Evolutionary conservation across 2,329 filamentous ascomycete genomes (phyloP), one percentile per base, ranked within the genome.

Genomic region (Diaporthe ilicicola): DNA sequence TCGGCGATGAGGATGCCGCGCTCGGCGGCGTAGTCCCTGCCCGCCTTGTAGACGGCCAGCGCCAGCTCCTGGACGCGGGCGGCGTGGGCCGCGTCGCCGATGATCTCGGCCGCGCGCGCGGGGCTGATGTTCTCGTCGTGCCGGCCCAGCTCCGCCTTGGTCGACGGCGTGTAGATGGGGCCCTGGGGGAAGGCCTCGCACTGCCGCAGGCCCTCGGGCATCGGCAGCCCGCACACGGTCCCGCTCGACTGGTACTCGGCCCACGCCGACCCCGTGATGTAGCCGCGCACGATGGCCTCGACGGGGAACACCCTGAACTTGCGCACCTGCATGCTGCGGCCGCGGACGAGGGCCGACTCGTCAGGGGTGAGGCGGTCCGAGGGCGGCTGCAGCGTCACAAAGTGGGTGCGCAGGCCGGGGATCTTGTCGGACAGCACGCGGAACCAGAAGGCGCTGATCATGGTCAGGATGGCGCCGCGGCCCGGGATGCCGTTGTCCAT

Each of bases 91-190:
- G 27, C 10, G 61, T 88, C 85, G 67, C 93, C 91, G 8, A 93
- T 87, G 75, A 94, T 88, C 76, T 86, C 82, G 65, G 79, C 84
- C 75, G 90, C 91, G 77, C 89, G 82, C 67, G 90, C 90, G 0
- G 91, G 92, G 70, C 89, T 88, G 76, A 97, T 97, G 83, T 97
- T 97, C 82, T 95, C 92, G 80, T 97, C 88, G 79, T 96, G 91
- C 74, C 90, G 84, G 32, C 94, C 94, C 39, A 88, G 84, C 76
- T 93, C 91, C 1, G 94, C 94, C 85, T 97, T 97, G 15, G 94
- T 97, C 76, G 89, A 93, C 0, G 94, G 94, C 32, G 93, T 95
- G 78, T 85, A 88, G 73, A 97, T 88, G 24, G 94, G 89, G 13
- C 85, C 84, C 55, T 83, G 82, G 54, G 90, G 89, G 74, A 97